Evolutionary conservation across 75 land plant genomes (phyloP).

Genomic region (Gnetum montanum): DNA sequence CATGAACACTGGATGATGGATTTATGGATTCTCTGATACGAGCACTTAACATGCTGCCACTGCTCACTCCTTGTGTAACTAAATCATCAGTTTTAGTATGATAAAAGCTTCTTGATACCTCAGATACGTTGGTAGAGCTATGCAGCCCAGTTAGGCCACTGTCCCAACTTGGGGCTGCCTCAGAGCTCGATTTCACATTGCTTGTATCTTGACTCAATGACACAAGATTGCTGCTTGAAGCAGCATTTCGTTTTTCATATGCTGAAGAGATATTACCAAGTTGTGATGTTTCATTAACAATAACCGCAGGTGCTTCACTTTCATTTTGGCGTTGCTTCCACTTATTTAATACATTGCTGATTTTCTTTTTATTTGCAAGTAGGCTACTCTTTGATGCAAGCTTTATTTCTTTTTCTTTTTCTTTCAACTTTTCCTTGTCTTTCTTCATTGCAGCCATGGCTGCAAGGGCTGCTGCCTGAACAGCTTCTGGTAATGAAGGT

Average conservation of each 20-base stretch:
- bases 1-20: not conserved
- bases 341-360: conserved; percentile 22
- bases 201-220: not conserved
- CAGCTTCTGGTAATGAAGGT: conserved; percentile 31
- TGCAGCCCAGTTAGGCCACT: not conserved
- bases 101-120: not conserved
- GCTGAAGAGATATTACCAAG: not conserved
- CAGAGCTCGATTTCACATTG: not conserved
- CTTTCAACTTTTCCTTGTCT: conserved; percentile 30
- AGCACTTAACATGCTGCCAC: not conserved
- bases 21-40: conserved; percentile 3
- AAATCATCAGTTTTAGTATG: not conserved
- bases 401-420: conserved; percentile 28
- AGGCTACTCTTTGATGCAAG: conserved; percentile 15
- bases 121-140: not conserved
- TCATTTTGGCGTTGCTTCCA: conserved; percentile 42
- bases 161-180: not conserved
- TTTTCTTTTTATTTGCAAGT: conserved; percentile 31
- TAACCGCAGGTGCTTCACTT: conserved; percentile 1
- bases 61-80: not conserved
- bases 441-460: conserved; percentile 27
- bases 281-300: conserved; percentile 1
- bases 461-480: conserved; percentile 24
- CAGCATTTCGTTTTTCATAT: not conserved
- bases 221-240: not conserved